A percentile compares a stretch with the other conserved stretches of the same genome.
phyloP scores from a whole-genome alignment of 1,284 basidiomycete genomes.

The Sporisorium scitamineum region DNA sequence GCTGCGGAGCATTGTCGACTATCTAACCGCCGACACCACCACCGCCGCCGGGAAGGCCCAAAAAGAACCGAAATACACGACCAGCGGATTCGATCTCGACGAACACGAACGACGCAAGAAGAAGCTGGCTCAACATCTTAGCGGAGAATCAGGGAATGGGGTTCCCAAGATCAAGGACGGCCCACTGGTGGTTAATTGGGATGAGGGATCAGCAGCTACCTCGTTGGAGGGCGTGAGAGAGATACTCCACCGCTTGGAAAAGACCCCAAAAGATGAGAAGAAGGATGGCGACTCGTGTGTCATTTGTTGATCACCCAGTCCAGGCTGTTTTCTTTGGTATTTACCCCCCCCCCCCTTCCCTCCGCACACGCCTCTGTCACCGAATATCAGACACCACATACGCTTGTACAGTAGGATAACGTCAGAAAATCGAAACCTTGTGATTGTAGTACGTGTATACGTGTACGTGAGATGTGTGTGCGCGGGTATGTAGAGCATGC shows the following conservation, averaged over 20 bases:
- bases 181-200: constrained; percentile 48
- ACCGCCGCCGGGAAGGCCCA: not conserved
- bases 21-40: constrained; percentile 24
- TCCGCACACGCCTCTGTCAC: not conserved
- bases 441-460: not conserved
- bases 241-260: constrained; percentile 23
- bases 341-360: not conserved
- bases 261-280: not conserved
- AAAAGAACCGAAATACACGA: constrained; percentile 3
- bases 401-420: not conserved
- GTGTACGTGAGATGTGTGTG: not conserved
- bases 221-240: constrained; percentile 29
- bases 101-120: constrained; percentile 21
- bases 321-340: not conserved
- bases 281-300: constrained; percentile 2
- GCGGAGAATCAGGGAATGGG: not conserved
- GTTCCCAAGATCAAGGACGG: constrained; percentile 49
- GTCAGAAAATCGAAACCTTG: not conserved
- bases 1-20: constrained; percentile 40
- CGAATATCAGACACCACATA: not conserved
- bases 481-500: constrained; percentile 1
- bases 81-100: constrained; percentile 10
- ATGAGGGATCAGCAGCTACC: constrained; percentile 35
- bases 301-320: constrained; percentile 18
- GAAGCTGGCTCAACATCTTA: constrained; percentile 13